phyloP scores from a whole-genome alignment of 495 filamentous ascomycete genomes.

The Aspergillus ostianus region DNA sequence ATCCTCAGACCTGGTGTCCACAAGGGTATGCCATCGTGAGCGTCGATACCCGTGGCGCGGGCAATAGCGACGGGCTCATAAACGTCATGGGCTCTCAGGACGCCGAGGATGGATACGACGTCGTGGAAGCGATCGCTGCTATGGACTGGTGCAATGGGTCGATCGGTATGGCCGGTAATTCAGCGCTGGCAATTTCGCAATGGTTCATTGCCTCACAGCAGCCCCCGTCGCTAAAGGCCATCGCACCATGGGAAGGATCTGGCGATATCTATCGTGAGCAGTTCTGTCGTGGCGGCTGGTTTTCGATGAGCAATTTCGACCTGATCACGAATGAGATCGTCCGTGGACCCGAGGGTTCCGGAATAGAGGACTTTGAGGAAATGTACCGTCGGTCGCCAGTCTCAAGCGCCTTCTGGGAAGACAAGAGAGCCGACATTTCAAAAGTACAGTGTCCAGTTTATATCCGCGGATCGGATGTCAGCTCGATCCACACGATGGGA shows the following conservation, averaged over 20 bases:
- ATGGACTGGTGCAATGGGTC: constrained; percentile 46
- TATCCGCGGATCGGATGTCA: constrained; percentile 28
- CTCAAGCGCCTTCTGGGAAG: constrained; percentile 27
- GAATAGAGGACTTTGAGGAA: constrained; percentile 31
- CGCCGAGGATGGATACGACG: constrained; percentile 43
- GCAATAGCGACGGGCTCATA: constrained; percentile 37
- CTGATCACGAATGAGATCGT: constrained; percentile 31
- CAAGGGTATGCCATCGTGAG: constrained; percentile 47
- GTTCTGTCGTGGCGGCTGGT: constrained; percentile 33
- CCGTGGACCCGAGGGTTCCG: constrained; percentile 22
- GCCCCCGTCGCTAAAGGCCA: constrained; percentile 40
- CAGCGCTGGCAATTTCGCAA: constrained; percentile 35
- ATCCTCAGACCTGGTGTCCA: constrained; percentile 40
- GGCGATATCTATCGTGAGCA: constrained; percentile 45
- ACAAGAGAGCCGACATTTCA: constrained; percentile 26
- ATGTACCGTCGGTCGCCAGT: constrained; percentile 28
- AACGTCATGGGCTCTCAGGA: constrained; percentile 44
- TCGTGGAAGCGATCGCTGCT: constrained; percentile 39
- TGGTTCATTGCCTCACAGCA: constrained; percentile 40
- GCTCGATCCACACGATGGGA: constrained; percentile 36
- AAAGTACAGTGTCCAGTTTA: constrained; percentile 27
- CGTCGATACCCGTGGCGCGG: constrained; percentile 42
- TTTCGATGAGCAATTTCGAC: constrained; percentile 28
- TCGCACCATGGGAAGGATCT: constrained; percentile 48
- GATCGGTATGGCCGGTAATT: constrained; percentile 47